Conservation (phyloP, 192 early-diverging fungal genomes). For the Paraglomus brasilianum region DNA sequence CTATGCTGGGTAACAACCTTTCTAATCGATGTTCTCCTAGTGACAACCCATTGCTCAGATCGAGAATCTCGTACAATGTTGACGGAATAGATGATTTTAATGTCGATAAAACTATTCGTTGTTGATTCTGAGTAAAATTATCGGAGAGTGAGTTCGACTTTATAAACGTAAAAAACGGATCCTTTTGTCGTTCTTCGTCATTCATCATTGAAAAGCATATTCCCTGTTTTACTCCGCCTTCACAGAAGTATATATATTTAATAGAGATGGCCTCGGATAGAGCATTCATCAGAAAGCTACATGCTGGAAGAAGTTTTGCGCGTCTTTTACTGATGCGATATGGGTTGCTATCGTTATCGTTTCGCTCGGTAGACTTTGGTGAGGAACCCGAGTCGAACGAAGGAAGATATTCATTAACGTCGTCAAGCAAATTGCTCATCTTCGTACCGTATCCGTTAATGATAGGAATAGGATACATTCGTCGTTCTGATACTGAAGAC, state of each 20-base stretch:
- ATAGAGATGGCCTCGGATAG: slow-evolving; percentile 44
- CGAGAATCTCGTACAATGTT: slow-evolving; percentile 31
- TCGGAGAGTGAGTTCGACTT: neutral
- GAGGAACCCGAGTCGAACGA: slow-evolving; percentile 38
- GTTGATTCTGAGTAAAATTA: neutral
- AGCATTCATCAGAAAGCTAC: slow-evolving; percentile 47
- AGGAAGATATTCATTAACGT: slow-evolving; percentile 33
- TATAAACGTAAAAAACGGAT: slow-evolving; percentile 40
- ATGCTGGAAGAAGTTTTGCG: slow-evolving; percentile 56
- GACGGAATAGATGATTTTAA: slow-evolving; percentile 33
- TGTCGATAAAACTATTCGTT: neutral
- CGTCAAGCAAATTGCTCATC: slow-evolving; percentile 38
- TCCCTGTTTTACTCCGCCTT: slow-evolving; percentile 61
- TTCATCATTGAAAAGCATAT: slow-evolving; percentile 48
- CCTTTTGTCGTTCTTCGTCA: slow-evolving; percentile 39
- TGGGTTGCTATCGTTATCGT: slow-evolving; percentile 5
- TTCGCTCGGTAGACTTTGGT: neutral
- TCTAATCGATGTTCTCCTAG: slow-evolving; percentile 24
- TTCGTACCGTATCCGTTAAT: slow-evolving; percentile 55
- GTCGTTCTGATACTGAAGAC: slow-evolving; percentile 4
- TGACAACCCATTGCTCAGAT: neutral
- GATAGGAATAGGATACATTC: slow-evolving; percentile 50
- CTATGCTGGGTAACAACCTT: slow-evolving; percentile 45
- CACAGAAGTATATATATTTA: slow-evolving; percentile 49
- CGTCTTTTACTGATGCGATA: slow-evolving; percentile 57